Evolutionary conservation across 202 grass and related monocot species (phyloP).

Genomic region (Panicum hallii): DNA sequence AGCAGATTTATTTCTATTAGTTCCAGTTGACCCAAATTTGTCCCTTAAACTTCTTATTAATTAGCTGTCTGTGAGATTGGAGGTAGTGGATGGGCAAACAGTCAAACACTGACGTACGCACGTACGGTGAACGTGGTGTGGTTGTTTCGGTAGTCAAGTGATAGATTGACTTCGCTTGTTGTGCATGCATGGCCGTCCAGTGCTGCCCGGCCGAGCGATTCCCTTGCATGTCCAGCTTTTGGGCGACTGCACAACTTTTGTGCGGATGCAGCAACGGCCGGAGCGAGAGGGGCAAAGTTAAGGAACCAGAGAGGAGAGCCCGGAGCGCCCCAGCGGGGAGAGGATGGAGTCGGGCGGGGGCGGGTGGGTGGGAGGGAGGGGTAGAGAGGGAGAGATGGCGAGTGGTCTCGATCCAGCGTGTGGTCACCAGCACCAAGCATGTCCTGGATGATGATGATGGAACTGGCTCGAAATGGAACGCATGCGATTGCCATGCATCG

Average conservation of each 20-base stretch:
- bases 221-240: constrained; percentile 38
- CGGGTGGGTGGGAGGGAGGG: too few species aligned
- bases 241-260: constrained; percentile 42
- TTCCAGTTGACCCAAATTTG: too few species aligned
- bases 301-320: background rate
- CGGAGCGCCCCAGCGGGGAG: too few species aligned
- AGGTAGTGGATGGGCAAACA: too few species aligned
- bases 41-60: too few species aligned
- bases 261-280: background rate
- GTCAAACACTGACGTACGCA: too few species aligned
- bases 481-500: constrained; percentile 28
- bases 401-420: constrained; percentile 20
- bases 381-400: background rate
- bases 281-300: constrained; percentile 11
- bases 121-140: background rate
- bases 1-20: too few species aligned
- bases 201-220: constrained; percentile 8
- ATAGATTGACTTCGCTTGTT: background rate
- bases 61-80: too few species aligned
- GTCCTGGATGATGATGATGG: background rate
- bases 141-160: background rate
- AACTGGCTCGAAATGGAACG: constrained; percentile 41
- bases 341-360: too few species aligned
- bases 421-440: constrained; percentile 8
- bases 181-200: too few species aligned